A percentile compares a stretch with the other conserved stretches of the same genome.
phyloP scores from a whole-genome alignment of 352 stramenopile species.

The Phytopythium litorale region DNA sequence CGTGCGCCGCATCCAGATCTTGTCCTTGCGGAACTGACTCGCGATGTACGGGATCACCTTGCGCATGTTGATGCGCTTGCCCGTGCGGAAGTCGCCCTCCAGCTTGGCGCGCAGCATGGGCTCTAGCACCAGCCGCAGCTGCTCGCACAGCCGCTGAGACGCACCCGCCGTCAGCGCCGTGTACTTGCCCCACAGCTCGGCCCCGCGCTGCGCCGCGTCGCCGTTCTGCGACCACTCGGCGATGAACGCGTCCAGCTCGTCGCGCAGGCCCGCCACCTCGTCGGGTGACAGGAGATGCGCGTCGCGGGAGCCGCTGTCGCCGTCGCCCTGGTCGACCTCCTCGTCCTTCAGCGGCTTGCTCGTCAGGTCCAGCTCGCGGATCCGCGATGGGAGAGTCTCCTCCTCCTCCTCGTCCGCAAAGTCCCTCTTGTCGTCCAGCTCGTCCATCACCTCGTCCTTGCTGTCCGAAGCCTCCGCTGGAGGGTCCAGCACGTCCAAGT shows the following conservation, averaged over 20 bases:
- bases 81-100: constrained; percentile 98
- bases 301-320: constrained; percentile 25
- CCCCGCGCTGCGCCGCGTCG: constrained; percentile 36
- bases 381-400: constrained; percentile 19
- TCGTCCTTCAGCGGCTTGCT: constrained; percentile 15
- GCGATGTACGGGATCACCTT: constrained; percentile 99
- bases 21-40: constrained; percentile 99
- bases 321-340: constrained; percentile 31
- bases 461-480: constrained; percentile 7
- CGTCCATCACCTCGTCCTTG: constrained; percentile 16
- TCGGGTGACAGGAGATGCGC: constrained; percentile 44
- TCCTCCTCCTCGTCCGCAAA: constrained; percentile 32
- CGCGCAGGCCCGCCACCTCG: constrained; percentile 69
- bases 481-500: neutral
- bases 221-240: constrained; percentile 48
- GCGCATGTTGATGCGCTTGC: constrained; percentile 99
- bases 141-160: constrained; percentile 96
- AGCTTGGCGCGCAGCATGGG: constrained; percentile 97
- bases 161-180: constrained; percentile 90
- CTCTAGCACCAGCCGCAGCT: constrained; percentile 98
- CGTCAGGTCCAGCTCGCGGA: constrained; percentile 37
- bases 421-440: constrained; percentile 16
- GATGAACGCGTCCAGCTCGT: constrained; percentile 79
- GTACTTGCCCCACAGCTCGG: constrained; percentile 92
- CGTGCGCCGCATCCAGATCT: constrained; percentile 99